Conservation (phyloP, 257 asterid genomes). For the Solanum bulbocastanum region DNA sequence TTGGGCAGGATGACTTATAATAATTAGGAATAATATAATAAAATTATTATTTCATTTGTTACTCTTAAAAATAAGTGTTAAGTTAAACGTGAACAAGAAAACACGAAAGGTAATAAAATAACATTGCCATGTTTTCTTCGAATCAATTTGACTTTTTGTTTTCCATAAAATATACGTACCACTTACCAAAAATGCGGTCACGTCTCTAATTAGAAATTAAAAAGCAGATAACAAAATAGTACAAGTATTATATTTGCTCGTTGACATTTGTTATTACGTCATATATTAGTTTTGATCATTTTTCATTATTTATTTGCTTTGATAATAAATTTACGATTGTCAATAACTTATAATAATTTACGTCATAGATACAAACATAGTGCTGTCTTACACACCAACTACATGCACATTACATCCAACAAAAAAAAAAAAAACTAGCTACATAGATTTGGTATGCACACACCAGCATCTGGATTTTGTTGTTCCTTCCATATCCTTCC, state of each 20-base stretch:
- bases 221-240: background rate
- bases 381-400: background rate
- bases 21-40: too few species aligned
- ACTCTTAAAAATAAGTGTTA: too few species aligned
- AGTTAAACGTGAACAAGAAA: too few species aligned
- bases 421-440: conserved; percentile 11
- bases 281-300: background rate
- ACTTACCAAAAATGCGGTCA: background rate
- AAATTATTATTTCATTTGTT: too few species aligned
- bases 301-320: background rate
- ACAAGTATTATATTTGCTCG: background rate
- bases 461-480: conserved; percentile 49
- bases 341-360: background rate
- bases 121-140: background rate
- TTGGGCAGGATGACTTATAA: too few species aligned
- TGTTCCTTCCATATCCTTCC: conserved; percentile 83
- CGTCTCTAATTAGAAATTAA: background rate
- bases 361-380: background rate
- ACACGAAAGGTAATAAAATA: too few species aligned
- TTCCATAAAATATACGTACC: background rate
- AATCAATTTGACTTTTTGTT: background rate
- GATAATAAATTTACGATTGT: background rate
- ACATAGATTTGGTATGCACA: conserved; percentile 58
- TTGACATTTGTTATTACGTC: background rate
- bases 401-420: background rate